Evolutionary conservation across 2,329 filamentous ascomycete genomes (phyloP).

Genomic region (Sarocladium strictum): DNA sequence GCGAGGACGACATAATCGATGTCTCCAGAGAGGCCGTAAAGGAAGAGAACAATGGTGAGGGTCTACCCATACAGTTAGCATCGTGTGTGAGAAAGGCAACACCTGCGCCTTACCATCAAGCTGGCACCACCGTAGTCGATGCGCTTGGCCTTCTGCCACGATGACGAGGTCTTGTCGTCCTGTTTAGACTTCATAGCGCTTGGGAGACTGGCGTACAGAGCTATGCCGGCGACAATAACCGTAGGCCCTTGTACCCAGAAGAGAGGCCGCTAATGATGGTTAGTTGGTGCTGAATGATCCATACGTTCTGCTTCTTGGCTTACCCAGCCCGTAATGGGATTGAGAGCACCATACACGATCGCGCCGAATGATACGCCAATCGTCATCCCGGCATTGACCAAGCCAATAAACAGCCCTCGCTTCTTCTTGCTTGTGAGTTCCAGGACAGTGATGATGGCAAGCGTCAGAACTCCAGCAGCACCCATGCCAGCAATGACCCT

Average conservation of each 20-base stretch:
- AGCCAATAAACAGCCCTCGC: conserved; percentile 67
- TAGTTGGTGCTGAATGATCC: no score
- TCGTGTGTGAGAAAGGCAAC: no score
- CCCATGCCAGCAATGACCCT: conserved; percentile 64
- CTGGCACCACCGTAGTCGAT: conserved; percentile 73
- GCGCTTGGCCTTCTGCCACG: conserved; percentile 49
- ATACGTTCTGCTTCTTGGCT: no score
- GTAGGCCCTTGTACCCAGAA: conserved; percentile 69
- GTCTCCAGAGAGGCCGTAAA: conserved; percentile 62
- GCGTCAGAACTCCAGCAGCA: conserved; percentile 64
- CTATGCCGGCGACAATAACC: conserved; percentile 52
- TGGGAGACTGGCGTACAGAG: conserved; percentile 63
- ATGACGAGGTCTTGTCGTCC: conserved; percentile 18
- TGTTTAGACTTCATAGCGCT: background rate
- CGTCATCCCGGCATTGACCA: conserved; percentile 69
- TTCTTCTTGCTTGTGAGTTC: conserved; percentile 62
- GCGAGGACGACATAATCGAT: conserved; percentile 56
- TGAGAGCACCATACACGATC: conserved; percentile 60
- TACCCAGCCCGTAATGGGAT: conserved; percentile 65
- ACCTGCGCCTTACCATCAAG: conserved; percentile 58
- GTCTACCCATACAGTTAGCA: no score
- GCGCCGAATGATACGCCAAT: conserved; percentile 66
- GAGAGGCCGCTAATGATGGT: conserved; percentile 52
- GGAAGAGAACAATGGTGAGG: conserved; percentile 61
- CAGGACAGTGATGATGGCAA: conserved; percentile 70